Conservation (phyloP, 768 basidiomycete species). For the Lactifluus piperatus region DNA sequence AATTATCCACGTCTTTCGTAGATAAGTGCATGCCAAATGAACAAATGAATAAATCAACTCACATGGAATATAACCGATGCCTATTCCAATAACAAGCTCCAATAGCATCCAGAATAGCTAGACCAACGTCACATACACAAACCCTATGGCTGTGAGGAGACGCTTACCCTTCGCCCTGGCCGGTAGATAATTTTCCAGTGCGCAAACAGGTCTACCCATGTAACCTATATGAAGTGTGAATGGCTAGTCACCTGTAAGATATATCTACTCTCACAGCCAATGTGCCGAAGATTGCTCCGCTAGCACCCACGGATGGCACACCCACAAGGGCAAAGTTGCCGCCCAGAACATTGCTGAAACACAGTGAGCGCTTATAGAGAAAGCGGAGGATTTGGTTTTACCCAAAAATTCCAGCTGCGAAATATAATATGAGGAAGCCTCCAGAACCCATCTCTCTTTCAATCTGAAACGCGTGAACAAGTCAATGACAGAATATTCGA, state of each 20-base stretch:
- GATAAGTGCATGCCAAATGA: background rate
- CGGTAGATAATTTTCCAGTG: slow-evolving; percentile 88
- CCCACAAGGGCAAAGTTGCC: slow-evolving; percentile 91
- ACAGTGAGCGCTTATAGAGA: background rate
- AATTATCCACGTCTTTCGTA: slow-evolving; percentile 77
- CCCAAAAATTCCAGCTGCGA: slow-evolving; percentile 91
- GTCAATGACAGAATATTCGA: background rate
- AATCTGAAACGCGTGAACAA: slow-evolving; percentile 38
- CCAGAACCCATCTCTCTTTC: slow-evolving; percentile 88
- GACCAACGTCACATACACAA: background rate
- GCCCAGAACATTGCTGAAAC: slow-evolving; percentile 68
- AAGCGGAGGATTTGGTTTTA: slow-evolving; percentile 27
- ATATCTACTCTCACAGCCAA: slow-evolving; percentile 44
- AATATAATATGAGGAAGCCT: slow-evolving; percentile 79
- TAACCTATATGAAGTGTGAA: slow-evolving; percentile 39
- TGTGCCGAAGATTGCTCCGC: slow-evolving; percentile 88
- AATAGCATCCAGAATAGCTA: slow-evolving; percentile 79
- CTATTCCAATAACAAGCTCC: slow-evolving; percentile 82
- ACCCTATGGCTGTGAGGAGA: background rate
- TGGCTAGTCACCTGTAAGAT: background rate
- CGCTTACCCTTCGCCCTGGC: slow-evolving; percentile 64
- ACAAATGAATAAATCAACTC: slow-evolving; percentile 23
- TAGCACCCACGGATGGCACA: slow-evolving; percentile 83
- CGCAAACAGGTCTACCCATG: slow-evolving; percentile 83
- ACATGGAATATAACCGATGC: slow-evolving; percentile 79